Evolutionary conservation across 257 asterid species (phyloP).

Genomic region (Penstemon newberryi): DNA sequence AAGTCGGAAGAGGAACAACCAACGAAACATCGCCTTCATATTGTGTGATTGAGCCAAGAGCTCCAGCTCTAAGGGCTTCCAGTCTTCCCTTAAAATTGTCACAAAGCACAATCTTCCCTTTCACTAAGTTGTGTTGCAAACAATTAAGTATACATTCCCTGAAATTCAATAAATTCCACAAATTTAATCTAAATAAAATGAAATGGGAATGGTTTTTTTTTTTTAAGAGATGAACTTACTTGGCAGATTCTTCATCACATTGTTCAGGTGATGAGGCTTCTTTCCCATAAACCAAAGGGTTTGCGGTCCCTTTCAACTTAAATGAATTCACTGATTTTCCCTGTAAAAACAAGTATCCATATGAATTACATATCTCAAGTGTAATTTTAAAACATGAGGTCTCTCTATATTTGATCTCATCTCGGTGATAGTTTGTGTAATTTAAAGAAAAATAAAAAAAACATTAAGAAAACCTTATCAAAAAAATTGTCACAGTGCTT

Average conservation of each 20-base stretch:
- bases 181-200: no score
- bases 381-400: no score
- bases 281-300: constrained; percentile 10
- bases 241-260: neutral
- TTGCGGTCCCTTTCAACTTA: constrained; percentile 12
- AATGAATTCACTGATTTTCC: constrained; percentile 37
- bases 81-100: neutral
- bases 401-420: no score
- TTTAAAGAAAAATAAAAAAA: no score
- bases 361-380: no score
- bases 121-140: constrained; percentile 12
- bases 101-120: constrained; percentile 31
- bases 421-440: no score
- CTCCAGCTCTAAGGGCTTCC: neutral
- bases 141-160: neutral
- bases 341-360: constrained; percentile 12
- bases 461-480: no score
- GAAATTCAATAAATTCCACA: neutral
- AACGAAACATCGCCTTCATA: neutral
- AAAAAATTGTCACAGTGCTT: neutral
- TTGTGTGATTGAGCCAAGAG: constrained; percentile 5
- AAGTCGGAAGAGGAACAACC: neutral
- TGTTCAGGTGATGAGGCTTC: no score
- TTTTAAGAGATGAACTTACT: neutral
- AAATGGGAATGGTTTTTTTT: neutral